Evolutionary conservation across 2,329 filamentous ascomycete genomes (phyloP), one percentile per base, ranked within the genome.

Genomic region (Tolypocladium inflatum): DNA sequence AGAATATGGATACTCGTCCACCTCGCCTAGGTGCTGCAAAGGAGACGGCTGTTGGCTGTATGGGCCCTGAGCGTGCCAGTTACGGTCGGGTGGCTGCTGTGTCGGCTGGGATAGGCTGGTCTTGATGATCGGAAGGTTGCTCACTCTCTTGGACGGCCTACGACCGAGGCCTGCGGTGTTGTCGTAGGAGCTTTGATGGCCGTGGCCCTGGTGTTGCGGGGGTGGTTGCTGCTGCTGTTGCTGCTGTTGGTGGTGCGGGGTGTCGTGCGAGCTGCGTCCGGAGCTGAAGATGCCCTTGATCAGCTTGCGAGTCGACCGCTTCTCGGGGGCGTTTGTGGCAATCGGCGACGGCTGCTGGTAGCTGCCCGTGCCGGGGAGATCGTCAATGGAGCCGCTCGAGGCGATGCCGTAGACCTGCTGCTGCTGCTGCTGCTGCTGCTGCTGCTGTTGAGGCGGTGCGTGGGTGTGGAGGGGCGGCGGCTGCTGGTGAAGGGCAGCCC

Each of bases 81-180:
- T 61, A 37, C 60, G 61, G 38, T 61, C 58, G 26, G 61, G 43
- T n/a, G 59, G 42, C 55, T 59, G 55, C 57, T 55, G 58, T 17
- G 43, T 57, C 26, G 54, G 30, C 54, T 66, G 59, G 59, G 74
- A 69, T 62, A 72, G 64, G 61, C 69, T 73, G 41, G 77, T 78
- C 66, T 75, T 75, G 62, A 79, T 63, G 64, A 71, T 66, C 63
- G 76, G 73, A 58, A 70, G 70, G 61, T 79, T 76, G 76, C 80
- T 80, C 68, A 80, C 72, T 66, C 82, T 77, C 73, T 83, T 85
- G 51, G 84, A 86, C 38, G 79, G 76, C 63, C 80, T 76, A 62
- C 82, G 82, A 63, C 71, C 75, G 54, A 84, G 70, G 55, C 77
- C 76, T 54, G 71, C 63, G 59, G 73, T 74, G 65, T 78, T 80